phyloP scores from a whole-genome alignment of 108 stramenopile genomes.

The Discostella stelligeroides region DNA sequence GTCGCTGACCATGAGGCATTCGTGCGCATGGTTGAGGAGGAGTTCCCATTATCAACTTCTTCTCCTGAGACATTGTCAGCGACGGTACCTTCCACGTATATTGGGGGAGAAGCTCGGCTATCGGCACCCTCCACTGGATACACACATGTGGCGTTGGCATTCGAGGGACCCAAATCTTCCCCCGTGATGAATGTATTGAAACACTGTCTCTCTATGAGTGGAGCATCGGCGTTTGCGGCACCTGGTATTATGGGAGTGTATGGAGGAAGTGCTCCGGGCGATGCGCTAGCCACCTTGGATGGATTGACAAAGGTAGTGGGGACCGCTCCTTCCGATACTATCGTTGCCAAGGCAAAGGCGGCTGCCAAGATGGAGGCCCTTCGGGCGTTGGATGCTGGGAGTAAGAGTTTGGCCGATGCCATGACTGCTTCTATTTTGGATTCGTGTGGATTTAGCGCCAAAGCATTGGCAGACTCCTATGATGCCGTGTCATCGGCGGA shows the following conservation, averaged over 20 bases:
- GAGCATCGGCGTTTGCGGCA: slow-evolving; percentile 59
- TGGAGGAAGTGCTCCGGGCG: slow-evolving; percentile 57
- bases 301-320: slow-evolving; percentile 61
- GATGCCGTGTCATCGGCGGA: slow-evolving; percentile 65
- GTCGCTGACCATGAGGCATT: slow-evolving; percentile 81
- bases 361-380: slow-evolving; percentile 81
- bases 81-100: slow-evolving; percentile 40
- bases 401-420: slow-evolving; percentile 69
- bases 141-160: slow-evolving; percentile 85
- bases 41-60: slow-evolving; percentile 65
- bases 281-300: slow-evolving; percentile 57
- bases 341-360: slow-evolving; percentile 69
- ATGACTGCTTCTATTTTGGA: slow-evolving; percentile 84
- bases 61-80: slow-evolving; percentile 30
- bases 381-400: slow-evolving; percentile 74
- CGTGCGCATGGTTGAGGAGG: slow-evolving; percentile 72
- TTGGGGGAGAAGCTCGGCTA: slow-evolving; percentile 84
- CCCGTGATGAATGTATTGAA: slow-evolving; percentile 74
- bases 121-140: slow-evolving; percentile 72
- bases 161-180: slow-evolving; percentile 55
- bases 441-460: slow-evolving; percentile 61
- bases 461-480: slow-evolving; percentile 63
- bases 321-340: slow-evolving; percentile 49
- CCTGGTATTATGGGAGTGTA: slow-evolving; percentile 81
- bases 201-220: slow-evolving; percentile 56